Percentiles rank a stretch among this genome's conserved stretches.
Evolutionary conservation across 768 basidiomycete genomes (phyloP).

Genomic region (Lactarius sanguifluus): DNA sequence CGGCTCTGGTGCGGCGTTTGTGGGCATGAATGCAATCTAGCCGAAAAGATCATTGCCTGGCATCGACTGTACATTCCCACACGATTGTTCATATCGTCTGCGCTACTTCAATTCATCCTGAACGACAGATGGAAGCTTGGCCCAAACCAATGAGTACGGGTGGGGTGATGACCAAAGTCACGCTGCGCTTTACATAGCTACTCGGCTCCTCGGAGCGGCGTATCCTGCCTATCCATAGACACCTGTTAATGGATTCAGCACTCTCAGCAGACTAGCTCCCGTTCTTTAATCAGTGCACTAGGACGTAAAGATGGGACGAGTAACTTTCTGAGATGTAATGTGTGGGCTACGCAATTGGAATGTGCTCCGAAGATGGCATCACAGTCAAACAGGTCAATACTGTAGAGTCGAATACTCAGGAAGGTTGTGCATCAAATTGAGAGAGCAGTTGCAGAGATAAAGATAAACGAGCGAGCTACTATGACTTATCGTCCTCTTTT

Average conservation of each 20-base stretch:
- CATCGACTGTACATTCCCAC: background rate
- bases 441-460: background rate
- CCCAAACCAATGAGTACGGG: background rate
- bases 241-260: background rate
- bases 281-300: no score
- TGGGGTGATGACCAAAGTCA: background rate
- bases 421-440: background rate
- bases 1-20: background rate
- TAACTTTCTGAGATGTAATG: background rate
- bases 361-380: background rate
- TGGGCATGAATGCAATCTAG: background rate
- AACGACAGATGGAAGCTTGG: background rate
- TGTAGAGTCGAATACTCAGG: background rate
- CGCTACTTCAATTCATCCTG: background rate
- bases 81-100: conserved; percentile 12
- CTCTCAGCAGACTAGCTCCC: background rate
- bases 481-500: conserved; percentile 25
- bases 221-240: background rate
- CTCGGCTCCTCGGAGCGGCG: background rate
- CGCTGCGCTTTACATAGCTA: background rate
- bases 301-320: background rate
- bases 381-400: background rate
- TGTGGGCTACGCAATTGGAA: background rate
- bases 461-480: conserved; percentile 3
- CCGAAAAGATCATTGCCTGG: background rate